phyloP scores from a whole-genome alignment of 1,284 basidiomycete species.

The Naganishia sp. region DNA sequence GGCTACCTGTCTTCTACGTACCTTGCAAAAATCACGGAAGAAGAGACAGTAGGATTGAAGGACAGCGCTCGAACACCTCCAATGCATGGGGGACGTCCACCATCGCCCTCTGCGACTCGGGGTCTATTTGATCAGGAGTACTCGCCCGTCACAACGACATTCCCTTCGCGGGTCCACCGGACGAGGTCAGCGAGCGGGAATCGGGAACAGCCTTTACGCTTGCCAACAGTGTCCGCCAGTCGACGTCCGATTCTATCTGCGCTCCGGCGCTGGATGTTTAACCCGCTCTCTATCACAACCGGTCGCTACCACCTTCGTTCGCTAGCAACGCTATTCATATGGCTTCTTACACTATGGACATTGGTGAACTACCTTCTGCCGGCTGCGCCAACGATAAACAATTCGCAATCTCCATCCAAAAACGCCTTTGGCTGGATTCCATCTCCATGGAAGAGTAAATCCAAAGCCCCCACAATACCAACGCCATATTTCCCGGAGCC shows the following conservation, averaged over 20 bases:
- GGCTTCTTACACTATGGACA: constrained; percentile 22
- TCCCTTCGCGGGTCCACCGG: constrained; percentile 1
- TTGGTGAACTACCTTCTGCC: constrained; percentile 13
- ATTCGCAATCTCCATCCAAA: constrained; percentile 3
- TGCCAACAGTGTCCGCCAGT: background rate
- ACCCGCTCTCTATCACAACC: constrained; percentile 24
- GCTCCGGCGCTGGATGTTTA: constrained; percentile 17
- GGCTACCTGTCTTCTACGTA: constrained; percentile 7
- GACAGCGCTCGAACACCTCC: background rate
- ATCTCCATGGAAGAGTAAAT: constrained; percentile 2
- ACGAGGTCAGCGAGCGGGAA: constrained; percentile 3
- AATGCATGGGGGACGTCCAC: background rate
- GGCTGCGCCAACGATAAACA: background rate
- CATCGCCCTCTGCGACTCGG: constrained; percentile 1
- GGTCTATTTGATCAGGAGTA: constrained; percentile 16
- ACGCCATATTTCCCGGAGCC: constrained; percentile 14
- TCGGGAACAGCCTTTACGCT: background rate
- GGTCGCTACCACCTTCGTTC: constrained; percentile 19
- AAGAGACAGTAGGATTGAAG: constrained; percentile 2
- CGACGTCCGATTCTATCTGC: background rate
- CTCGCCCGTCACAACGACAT: constrained; percentile 12
- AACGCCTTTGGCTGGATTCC: background rate
- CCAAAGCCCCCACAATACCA: background rate
- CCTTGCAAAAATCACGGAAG: constrained; percentile 14
- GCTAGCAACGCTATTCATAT: constrained; percentile 19